These are phyloP conservation scores for Flaveria floridana DNA, from an alignment of 140 eudicot genomes.

Conservation along the genomic window DNA sequence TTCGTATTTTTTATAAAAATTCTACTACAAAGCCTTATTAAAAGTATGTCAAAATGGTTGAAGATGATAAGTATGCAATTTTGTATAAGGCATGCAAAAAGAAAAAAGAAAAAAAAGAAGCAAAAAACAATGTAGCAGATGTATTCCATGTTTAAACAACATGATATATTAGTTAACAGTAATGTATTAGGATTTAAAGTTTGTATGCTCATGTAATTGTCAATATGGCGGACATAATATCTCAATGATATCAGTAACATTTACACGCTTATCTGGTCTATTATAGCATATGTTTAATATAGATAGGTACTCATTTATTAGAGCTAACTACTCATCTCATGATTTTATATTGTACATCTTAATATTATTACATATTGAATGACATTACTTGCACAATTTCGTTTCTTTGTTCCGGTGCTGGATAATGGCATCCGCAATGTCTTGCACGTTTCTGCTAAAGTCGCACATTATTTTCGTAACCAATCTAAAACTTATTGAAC, in stretches of 20 bases:
- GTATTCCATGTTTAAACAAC: neutral
- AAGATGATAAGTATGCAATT: neutral
- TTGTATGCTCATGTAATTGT: neutral
- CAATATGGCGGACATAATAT: neutral
- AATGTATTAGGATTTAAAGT: neutral
- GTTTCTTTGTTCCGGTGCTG: neutral
- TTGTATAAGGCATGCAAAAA: neutral
- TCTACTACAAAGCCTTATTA: neutral
- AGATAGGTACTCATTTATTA: neutral
- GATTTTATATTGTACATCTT: neutral
- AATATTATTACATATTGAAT: neutral
- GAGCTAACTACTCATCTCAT: neutral
- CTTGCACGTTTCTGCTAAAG: constrained; percentile 1
- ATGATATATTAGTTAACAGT: neutral
- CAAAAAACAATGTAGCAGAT: neutral
- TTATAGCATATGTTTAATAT: neutral
- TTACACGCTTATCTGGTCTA: neutral
- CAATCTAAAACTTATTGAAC: neutral
- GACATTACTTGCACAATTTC: neutral
- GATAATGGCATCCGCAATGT: neutral
- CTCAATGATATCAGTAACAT: neutral
- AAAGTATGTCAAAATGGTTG: neutral
- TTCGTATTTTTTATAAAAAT: neutral
- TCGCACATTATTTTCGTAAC: neutral
- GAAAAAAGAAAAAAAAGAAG: no score